Conservation (phyloP, 305 asterid genomes). For the Lippia alba region DNA sequence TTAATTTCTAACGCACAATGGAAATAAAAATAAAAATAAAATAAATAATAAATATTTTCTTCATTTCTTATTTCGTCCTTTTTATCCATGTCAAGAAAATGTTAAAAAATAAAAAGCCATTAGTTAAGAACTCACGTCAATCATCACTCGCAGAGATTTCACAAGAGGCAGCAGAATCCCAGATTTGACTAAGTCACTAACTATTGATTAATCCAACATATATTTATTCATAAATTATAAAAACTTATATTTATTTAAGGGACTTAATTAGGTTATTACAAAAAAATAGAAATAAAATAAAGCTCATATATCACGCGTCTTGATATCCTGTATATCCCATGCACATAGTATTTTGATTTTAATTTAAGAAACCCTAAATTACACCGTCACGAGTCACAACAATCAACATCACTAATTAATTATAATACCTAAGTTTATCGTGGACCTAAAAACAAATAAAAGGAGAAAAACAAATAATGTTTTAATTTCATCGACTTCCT, state of each 20-base stretch:
- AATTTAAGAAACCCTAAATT: neutral
- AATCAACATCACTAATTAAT: slow-evolving; percentile 23
- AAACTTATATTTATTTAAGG: no score
- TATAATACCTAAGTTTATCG: slow-evolving; percentile 9
- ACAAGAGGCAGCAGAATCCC: neutral
- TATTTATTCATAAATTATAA: no score
- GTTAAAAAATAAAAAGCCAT: neutral
- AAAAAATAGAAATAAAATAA: no score
- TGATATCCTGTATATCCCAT: neutral
- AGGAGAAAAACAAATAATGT: slow-evolving; percentile 4
- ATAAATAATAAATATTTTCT: neutral
- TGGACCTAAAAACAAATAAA: slow-evolving; percentile 7
- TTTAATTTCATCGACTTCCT: slow-evolving; percentile 32
- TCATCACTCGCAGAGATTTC: no score
- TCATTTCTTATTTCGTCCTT: neutral
- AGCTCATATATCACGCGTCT: neutral
- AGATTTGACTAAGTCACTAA: no score
- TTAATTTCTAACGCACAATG: no score
- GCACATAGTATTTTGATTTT: neutral
- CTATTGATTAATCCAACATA: no score
- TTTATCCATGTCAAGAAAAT: neutral
- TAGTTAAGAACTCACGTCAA: neutral
- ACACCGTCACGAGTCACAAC: neutral
- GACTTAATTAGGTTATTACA: no score
- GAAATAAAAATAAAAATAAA: no score